A percentile compares a stretch with the other conserved stretches of the same genome.
phyloP scores from a whole-genome alignment of 2,329 filamentous ascomycete genomes.

The Trichoderma cornu-damae region DNA sequence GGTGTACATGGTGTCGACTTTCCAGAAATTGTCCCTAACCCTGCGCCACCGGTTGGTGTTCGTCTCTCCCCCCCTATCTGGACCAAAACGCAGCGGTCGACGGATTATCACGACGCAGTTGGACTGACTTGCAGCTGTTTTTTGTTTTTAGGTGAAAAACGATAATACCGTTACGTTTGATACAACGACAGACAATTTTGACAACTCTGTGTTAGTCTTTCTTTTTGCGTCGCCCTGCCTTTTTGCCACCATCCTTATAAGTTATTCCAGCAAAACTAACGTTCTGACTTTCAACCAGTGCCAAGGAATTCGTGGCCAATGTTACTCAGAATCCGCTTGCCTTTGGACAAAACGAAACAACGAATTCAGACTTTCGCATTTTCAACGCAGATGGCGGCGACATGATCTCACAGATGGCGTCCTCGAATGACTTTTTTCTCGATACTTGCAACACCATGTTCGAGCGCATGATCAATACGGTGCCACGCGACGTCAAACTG shows the following conservation, averaged over 20 bases:
- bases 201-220: background rate
- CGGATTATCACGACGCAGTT: background rate
- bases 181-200: constrained; percentile 1
- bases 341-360: constrained; percentile 9
- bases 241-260: too few species aligned
- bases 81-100: too few species aligned
- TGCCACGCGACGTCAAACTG: background rate
- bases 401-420: background rate
- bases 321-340: background rate
- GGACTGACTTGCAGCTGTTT: background rate
- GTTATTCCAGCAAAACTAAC: background rate
- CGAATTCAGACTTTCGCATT: background rate
- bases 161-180: constrained; percentile 4
- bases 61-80: background rate
- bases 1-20: constrained; percentile 8
- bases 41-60: background rate
- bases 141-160: background rate
- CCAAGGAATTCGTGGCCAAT: background rate
- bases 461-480: constrained; percentile 5
- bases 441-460: background rate
- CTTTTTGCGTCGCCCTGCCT: too few species aligned
- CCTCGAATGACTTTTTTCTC: background rate
- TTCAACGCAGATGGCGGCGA: constrained; percentile 5
- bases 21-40: constrained; percentile 7
- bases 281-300: background rate